A percentile compares a stretch with the other conserved stretches of the same genome.
These are phyloP conservation scores for Capsicum rhomboideum DNA, from an alignment of 257 asterid species.

Conservation along the genomic window DNA sequence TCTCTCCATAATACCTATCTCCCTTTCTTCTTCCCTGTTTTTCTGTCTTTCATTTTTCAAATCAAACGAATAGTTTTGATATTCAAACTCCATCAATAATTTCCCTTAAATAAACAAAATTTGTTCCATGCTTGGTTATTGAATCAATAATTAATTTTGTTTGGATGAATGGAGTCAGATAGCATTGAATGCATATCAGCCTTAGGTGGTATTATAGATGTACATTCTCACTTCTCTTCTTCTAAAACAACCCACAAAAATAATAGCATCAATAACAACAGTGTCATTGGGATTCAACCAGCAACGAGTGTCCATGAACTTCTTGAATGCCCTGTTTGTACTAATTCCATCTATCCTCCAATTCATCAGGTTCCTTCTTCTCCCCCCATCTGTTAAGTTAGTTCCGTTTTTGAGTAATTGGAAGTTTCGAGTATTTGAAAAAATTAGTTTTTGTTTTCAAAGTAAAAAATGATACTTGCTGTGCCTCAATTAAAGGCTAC, in stretches of 20 bases:
- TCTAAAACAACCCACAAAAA: constrained; percentile 12
- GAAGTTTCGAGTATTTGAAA: too few species aligned
- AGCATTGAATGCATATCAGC: constrained; percentile 39
- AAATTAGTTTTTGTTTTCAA: too few species aligned
- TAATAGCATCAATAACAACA: neutral
- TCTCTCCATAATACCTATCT: neutral
- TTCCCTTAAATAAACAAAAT: neutral
- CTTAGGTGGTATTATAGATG: constrained; percentile 23
- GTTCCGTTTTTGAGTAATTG: neutral
- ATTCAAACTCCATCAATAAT: neutral
- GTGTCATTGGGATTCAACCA: neutral
- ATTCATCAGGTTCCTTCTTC: constrained; percentile 34
- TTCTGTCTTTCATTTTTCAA: neutral
- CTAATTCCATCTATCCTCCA: constrained; percentile 48
- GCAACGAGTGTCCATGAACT: constrained; percentile 31
- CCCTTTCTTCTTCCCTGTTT: neutral
- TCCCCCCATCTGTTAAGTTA: neutral
- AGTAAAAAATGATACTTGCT: too few species aligned
- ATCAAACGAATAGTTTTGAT: neutral
- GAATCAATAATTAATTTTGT: neutral
- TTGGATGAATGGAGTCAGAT: constrained; percentile 22
- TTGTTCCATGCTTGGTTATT: neutral
- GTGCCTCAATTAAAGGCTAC: too few species aligned
- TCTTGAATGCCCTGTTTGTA: constrained; percentile 45
- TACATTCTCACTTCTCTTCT: constrained; percentile 23